These are phyloP conservation scores for Botryotinia narcissicola DNA, from an alignment of 2,329 filamentous ascomycete species.

Conservation along the genomic window DNA sequence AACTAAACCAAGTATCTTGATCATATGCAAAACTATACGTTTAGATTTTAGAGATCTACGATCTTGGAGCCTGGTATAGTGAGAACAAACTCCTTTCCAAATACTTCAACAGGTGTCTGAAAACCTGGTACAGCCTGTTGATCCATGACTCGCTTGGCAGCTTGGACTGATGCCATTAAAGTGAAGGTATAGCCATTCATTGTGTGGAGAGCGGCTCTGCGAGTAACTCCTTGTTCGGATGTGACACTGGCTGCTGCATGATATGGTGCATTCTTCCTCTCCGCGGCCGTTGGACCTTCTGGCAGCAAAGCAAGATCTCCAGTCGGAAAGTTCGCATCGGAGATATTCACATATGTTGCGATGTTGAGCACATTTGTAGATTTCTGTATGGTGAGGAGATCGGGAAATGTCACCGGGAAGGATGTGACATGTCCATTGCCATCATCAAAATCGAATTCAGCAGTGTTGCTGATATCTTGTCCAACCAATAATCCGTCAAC, in stretches of 20 bases:
- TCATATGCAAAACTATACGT: not conserved
- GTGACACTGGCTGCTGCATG: not conserved
- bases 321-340: not conserved
- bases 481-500: not conserved
- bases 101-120: not conserved
- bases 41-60: not conserved
- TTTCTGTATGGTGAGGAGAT: not conserved
- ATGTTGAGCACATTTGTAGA: not conserved
- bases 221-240: not conserved
- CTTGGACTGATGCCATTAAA: not conserved
- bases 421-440: not conserved
- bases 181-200: not conserved
- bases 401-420: not conserved
- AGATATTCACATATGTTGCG: not conserved
- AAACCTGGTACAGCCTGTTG: not conserved
- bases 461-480: not conserved
- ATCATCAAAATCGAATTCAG: not conserved
- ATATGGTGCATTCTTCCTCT: not conserved
- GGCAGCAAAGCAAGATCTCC: not conserved
- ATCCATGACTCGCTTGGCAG: not conserved
- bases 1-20: not conserved
- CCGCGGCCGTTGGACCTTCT: not conserved
- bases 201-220: not conserved
- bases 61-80: not conserved
- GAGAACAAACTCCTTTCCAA: not conserved